A percentile compares a stretch with the other conserved stretches of the same genome.
Conservation (phyloP, 106 monocot genomes). For the Dendrobium huoshanense region DNA sequence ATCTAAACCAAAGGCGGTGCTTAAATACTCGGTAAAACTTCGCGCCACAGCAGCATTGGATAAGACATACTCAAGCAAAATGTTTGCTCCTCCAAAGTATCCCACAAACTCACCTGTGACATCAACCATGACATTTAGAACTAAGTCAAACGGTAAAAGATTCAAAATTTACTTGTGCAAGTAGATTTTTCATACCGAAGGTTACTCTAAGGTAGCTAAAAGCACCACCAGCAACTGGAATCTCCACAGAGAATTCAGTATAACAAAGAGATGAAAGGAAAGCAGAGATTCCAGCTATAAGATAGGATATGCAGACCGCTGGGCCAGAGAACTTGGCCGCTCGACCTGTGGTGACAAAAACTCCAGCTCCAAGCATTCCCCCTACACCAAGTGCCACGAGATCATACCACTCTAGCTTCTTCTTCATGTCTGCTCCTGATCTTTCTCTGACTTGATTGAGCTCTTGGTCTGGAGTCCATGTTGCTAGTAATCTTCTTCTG, state of each 20-base stretch:
- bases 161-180: background rate
- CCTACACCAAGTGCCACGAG: slow-evolving; percentile 62
- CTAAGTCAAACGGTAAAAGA: background rate
- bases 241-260: slow-evolving; percentile 65
- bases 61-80: slow-evolving; percentile 64
- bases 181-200: slow-evolving; percentile 37
- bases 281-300: slow-evolving; percentile 53
- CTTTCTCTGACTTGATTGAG: slow-evolving; percentile 60
- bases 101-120: slow-evolving; percentile 61
- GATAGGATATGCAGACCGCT: slow-evolving; percentile 54
- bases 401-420: slow-evolving; percentile 69
- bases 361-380: slow-evolving; percentile 75
- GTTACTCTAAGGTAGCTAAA: slow-evolving; percentile 73
- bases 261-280: slow-evolving; percentile 73
- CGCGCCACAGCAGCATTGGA: slow-evolving; percentile 76
- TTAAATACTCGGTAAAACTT: slow-evolving; percentile 51
- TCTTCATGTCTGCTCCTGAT: slow-evolving; percentile 72
- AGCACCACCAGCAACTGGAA: slow-evolving; percentile 67
- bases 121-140: background rate
- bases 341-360: slow-evolving; percentile 60
- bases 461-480: slow-evolving; percentile 65
- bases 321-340: slow-evolving; percentile 50
- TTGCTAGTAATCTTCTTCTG: slow-evolving; percentile 33
- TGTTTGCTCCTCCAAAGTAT: slow-evolving; percentile 67
- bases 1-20: slow-evolving; percentile 21